Evolutionary conservation across 768 basidiomycete genomes (phyloP), one percentile per base, ranked within the genome.

Genomic region (Rhizopogon sp.): DNA sequence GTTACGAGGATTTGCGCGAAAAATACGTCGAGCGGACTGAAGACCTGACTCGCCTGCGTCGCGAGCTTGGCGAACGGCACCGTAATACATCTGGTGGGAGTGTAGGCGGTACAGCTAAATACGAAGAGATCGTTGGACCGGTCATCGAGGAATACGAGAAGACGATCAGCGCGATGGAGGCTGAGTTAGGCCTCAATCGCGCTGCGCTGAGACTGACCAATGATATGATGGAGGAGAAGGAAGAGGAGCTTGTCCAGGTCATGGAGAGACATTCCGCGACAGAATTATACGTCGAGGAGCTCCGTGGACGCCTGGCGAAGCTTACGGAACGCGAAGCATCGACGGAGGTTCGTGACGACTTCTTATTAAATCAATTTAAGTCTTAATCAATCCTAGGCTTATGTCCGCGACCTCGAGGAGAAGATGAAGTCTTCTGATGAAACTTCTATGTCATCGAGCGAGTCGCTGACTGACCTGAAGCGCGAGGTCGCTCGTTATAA

Each of bases 141-240:
- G 94, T 99, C 62, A 97, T 99, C 50, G 91, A 97, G 72, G 94
- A 98, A 73, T 99, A 99, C 71, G 96, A 99, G 77, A 93, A 96
- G 77, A 93, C 93, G 1, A 96, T 98, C 60, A 81, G 85, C 41
- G 88, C 93, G 2, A 88, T 99, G 80, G 97, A 99, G 70, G 90
- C 90, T 0, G 93, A 96, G 70, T 77, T 97, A 52, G 90, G 81
- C 60, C 76, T 95, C 53, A 93, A 93, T 61, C 80, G 88, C 49
- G 92, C 90, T 1, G 92, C 94, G 17, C 74, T 97, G 66, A 75
- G 89, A 50, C 87, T 93, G 63, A 93, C 96, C 51, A 96, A 97
- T 67, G 92, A 95, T 62, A 78, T 97, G 71, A 86, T 92, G 43
- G 88, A 91, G 59, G 94, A 97, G 72, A 94, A 93, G 69, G 93